phyloP scores from a whole-genome alignment of 768 basidiomycete genomes.

The Amanita thiersii region DNA sequence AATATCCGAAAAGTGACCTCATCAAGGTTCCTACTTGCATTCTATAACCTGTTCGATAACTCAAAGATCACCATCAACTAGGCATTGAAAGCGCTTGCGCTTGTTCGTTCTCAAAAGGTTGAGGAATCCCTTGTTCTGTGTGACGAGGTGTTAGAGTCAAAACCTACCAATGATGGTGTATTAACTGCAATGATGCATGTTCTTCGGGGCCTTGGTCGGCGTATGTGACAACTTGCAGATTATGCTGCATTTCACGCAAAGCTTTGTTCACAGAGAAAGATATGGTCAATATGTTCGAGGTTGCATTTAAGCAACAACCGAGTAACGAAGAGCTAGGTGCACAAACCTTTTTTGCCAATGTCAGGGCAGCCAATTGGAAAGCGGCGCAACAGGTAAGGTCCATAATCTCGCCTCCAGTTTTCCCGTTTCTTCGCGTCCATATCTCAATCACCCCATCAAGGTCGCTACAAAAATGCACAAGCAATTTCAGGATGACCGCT shows the following conservation, averaged over 20 bases:
- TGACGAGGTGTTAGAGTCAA: slow-evolving; percentile 70
- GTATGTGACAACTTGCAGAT: slow-evolving; percentile 21
- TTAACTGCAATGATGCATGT: slow-evolving; percentile 82
- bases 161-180: slow-evolving; percentile 65
- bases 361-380: slow-evolving; percentile 77
- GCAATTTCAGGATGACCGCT: slow-evolving; percentile 75
- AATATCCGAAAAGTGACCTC: slow-evolving; percentile 66
- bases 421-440: slow-evolving; percentile 1
- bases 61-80: slow-evolving; percentile 20
- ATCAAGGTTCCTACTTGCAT: slow-evolving; percentile 45
- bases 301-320: slow-evolving; percentile 77
- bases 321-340: slow-evolving; percentile 75
- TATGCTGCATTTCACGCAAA: background rate
- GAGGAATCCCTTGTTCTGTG: slow-evolving; percentile 75
- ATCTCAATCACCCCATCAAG: slow-evolving; percentile 25
- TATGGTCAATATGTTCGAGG: slow-evolving; percentile 78
- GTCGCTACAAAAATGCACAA: slow-evolving; percentile 77
- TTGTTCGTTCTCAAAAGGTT: slow-evolving; percentile 78
- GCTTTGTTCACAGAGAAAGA: slow-evolving; percentile 46
- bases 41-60: slow-evolving; percentile 7
- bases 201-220: slow-evolving; percentile 68
- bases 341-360: slow-evolving; percentile 82
- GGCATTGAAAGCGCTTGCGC: slow-evolving; percentile 80
- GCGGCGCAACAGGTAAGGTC: slow-evolving; percentile 65
- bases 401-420: background rate